Evolutionary conservation across 306 rosid genomes (phyloP).

Genomic region (Trifolium pratense): DNA sequence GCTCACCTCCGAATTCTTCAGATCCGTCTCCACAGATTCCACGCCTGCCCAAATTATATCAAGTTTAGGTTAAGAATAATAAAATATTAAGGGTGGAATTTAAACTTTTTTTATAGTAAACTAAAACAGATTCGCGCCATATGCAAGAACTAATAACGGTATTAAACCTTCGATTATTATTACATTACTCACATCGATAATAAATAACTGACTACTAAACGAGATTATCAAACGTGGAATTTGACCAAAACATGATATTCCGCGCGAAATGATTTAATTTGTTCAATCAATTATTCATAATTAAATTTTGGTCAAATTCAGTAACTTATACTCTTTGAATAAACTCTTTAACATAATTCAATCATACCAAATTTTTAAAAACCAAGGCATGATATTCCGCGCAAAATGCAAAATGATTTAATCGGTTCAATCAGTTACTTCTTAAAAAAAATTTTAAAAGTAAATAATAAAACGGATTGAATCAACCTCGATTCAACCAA

Average conservation of each 20-base stretch:
- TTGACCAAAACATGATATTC: not conserved
- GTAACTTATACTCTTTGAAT: too few species aligned
- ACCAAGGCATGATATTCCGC: too few species aligned
- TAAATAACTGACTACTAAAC: not conserved
- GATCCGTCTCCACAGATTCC: constrained; percentile 80
- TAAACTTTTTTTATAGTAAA: too few species aligned
- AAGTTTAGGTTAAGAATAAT: not conserved
- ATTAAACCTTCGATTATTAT: not conserved
- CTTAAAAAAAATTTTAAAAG: not conserved
- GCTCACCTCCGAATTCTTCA: constrained; percentile 65
- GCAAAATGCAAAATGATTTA: too few species aligned
- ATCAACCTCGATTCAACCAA: too few species aligned
- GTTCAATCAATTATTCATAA: too few species aligned
- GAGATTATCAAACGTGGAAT: not conserved
- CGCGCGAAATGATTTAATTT: not conserved
- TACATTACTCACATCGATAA: not conserved
- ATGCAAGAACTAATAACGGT: too few species aligned
- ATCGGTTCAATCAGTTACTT: not conserved
- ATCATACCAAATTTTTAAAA: too few species aligned
- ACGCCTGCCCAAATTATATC: constrained; percentile 60
- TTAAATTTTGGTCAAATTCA: too few species aligned
- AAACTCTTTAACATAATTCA: too few species aligned
- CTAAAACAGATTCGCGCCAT: too few species aligned
- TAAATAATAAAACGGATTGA: not conserved
- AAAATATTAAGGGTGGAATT: too few species aligned